Evolutionary conservation across 768 basidiomycete species (phyloP).

Genomic region (Tulasnella sp.): DNA sequence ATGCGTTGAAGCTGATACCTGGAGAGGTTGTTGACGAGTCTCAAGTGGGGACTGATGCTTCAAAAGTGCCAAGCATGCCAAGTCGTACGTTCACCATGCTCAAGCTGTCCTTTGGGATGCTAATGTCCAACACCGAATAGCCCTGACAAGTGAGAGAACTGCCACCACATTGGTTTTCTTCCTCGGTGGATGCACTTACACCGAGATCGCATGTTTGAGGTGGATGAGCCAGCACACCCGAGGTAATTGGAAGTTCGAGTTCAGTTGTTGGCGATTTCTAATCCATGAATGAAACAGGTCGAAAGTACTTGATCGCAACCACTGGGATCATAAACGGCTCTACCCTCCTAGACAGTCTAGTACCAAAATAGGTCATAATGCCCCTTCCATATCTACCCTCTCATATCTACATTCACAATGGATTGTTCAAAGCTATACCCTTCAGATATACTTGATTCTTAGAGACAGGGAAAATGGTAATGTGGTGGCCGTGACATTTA

Average conservation of each 20-base stretch:
- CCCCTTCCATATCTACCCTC: too few relatives aligned
- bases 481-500: constrained; percentile 77
- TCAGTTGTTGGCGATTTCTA: not conserved
- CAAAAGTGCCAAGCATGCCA: not conserved
- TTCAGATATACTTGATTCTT: constrained; percentile 22
- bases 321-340: constrained; percentile 78
- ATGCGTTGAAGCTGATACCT: constrained; percentile 65
- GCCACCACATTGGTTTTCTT: constrained; percentile 91
- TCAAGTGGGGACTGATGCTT: constrained; percentile 23
- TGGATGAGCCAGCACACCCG: constrained; percentile 80
- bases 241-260: constrained; percentile 35
- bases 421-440: too few relatives aligned
- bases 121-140: not conserved
- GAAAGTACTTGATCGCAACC: constrained; percentile 79
- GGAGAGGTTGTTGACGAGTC: constrained; percentile 74
- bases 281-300: constrained; percentile 35
- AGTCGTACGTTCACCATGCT: too few relatives aligned
- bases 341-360: constrained; percentile 20
- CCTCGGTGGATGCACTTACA: constrained; percentile 93
- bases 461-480: constrained; percentile 68
- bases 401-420: too few relatives aligned
- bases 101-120: too few relatives aligned
- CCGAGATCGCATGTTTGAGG: constrained; percentile 88
- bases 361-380: too few relatives aligned
- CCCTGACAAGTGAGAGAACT: constrained; percentile 36